phyloP scores from a whole-genome alignment of 495 filamentous ascomycete species.

The Tuber brumale region DNA sequence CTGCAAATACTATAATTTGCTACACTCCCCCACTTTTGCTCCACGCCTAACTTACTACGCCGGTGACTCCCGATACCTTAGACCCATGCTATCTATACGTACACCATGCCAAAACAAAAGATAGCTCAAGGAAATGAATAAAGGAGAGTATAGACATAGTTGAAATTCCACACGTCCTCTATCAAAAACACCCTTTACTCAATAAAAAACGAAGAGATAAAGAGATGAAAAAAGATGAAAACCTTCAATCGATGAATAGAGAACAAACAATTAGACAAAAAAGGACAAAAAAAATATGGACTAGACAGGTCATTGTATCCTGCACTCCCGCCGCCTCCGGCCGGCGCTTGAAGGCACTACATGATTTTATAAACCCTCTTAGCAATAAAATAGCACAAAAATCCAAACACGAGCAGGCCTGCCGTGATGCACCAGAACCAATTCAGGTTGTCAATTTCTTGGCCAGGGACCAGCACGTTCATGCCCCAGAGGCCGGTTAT shows the following conservation, averaged over 20 bases:
- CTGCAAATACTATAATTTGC: neutral
- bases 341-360: constrained; percentile 8
- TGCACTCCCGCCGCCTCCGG: neutral
- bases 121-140: neutral
- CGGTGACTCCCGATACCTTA: neutral
- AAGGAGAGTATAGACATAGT: neutral
- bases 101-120: neutral
- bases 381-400: constrained; percentile 73
- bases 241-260: neutral
- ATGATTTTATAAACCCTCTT: constrained; percentile 54
- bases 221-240: neutral
- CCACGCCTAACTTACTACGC: neutral
- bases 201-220: neutral
- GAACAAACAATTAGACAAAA: neutral
- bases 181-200: constrained; percentile 3
- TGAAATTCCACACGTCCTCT: neutral
- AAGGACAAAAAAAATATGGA: neutral
- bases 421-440: constrained; percentile 68
- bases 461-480: constrained; percentile 82
- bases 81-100: neutral
- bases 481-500: constrained; percentile 95
- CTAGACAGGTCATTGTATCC: neutral
- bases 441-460: constrained; percentile 48
- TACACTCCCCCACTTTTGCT: neutral
- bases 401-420: constrained; percentile 70